Evolutionary conservation across 345 rosid genomes (phyloP).

Genomic region (Lepidium didymum): DNA sequence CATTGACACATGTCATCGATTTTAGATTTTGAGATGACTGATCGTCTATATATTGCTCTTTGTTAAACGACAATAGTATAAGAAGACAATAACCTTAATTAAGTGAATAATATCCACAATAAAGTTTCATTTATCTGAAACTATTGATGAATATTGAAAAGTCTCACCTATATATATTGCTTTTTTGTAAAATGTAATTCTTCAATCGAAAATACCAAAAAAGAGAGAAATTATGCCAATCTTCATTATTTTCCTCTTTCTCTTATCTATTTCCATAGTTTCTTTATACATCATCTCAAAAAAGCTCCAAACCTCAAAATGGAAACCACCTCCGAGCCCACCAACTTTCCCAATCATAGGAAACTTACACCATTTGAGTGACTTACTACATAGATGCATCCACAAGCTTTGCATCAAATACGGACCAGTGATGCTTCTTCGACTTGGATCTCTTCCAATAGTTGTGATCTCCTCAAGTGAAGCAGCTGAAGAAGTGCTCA

Average conservation of each 20-base stretch:
- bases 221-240: not conserved
- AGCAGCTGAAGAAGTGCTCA: constrained; percentile 23
- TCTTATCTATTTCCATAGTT: constrained; percentile 27
- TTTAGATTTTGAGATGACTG: too few relatives aligned
- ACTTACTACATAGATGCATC: constrained; percentile 51
- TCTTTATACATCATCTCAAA: constrained; percentile 23
- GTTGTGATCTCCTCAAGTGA: constrained; percentile 52
- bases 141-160: too few relatives aligned
- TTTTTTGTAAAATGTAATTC: not conserved
- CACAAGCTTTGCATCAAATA: constrained; percentile 45
- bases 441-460: constrained; percentile 48
- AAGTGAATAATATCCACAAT: not conserved
- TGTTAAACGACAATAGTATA: not conserved
- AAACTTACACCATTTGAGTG: constrained; percentile 36
- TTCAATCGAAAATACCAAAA: not conserved
- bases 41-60: not conserved
- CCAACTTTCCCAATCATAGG: constrained; percentile 52
- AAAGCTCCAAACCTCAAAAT: not conserved
- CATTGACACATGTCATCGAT: too few relatives aligned
- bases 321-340: constrained; percentile 46
- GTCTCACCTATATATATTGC: not conserved
- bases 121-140: too few relatives aligned
- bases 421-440: constrained; percentile 51
- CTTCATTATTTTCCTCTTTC: constrained; percentile 26
- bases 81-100: not conserved